Conservation (phyloP, 768 basidiomycete species). For the Boletus subparvulus region DNA sequence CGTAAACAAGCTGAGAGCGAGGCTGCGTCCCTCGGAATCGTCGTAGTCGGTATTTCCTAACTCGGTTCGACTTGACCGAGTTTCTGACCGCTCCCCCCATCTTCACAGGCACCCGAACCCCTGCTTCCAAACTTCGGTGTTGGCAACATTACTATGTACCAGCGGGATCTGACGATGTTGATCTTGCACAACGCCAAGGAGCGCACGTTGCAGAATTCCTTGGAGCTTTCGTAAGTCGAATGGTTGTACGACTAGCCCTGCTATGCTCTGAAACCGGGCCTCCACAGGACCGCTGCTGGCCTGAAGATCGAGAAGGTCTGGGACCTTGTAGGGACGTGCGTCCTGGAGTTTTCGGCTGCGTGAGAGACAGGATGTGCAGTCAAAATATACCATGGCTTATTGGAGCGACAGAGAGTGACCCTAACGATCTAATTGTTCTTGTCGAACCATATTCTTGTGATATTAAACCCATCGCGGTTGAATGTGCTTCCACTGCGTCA, state of each 20-base stretch:
- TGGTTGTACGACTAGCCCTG: background rate
- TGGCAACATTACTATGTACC: conserved; percentile 29
- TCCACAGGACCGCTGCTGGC: conserved; percentile 22
- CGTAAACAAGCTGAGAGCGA: conserved; percentile 16
- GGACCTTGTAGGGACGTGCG: too few species aligned
- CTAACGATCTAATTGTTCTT: too few species aligned
- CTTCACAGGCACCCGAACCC: conserved; percentile 33
- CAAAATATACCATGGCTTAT: background rate
- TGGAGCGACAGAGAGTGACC: too few species aligned
- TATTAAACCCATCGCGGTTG: too few species aligned
- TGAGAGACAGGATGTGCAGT: conserved; percentile 5
- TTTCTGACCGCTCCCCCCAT: background rate
- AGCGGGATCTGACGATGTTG: conserved; percentile 34
- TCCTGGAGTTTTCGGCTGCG: conserved; percentile 26
- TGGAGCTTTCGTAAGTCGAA: conserved; percentile 28
- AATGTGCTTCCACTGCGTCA: too few species aligned
- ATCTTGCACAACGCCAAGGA: conserved; percentile 35
- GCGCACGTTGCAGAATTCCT: conserved; percentile 29
- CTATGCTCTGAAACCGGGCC: background rate
- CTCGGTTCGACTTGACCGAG: background rate
- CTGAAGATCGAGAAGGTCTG: conserved; percentile 33
- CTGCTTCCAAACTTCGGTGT: conserved; percentile 35
- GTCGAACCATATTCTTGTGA: too few species aligned
- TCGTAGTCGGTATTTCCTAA: conserved; percentile 14
- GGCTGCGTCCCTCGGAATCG: conserved; percentile 8